Evolutionary conservation across 768 basidiomycete species (phyloP).

Genomic region (Termitomyces heimii): DNA sequence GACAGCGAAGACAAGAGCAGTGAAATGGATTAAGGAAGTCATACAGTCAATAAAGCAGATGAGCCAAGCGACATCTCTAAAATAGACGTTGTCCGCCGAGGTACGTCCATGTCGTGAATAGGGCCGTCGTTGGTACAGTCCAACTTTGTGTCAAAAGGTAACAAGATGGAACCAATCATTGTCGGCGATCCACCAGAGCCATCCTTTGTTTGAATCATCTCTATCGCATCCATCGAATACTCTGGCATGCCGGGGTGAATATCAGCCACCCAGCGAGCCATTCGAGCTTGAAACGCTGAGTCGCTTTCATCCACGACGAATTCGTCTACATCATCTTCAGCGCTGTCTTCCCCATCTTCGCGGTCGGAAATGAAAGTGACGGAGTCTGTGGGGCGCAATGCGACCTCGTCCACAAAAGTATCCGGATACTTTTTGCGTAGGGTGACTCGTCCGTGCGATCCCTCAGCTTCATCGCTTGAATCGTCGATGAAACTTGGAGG

Average conservation of each 20-base stretch:
- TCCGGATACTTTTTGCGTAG: too few relatives aligned
- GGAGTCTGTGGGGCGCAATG: background rate
- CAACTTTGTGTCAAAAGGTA: background rate
- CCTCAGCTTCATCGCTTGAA: background rate
- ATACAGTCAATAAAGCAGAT: background rate
- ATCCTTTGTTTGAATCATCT: background rate
- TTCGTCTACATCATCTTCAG: background rate
- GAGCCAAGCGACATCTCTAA: background rate
- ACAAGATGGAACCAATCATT: background rate
- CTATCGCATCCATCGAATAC: background rate
- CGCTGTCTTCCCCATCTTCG: background rate
- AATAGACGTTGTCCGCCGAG: background rate
- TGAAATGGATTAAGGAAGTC: too few relatives aligned
- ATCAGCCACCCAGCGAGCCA: background rate
- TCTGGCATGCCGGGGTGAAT: background rate
- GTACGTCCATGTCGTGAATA: background rate
- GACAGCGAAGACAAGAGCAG: background rate
- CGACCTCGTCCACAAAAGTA: too few relatives aligned
- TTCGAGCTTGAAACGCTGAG: background rate
- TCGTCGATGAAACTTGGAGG: too few relatives aligned
- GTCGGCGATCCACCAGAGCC: background rate
- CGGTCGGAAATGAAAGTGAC: background rate
- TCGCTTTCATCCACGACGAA: background rate
- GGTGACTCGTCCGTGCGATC: background rate
- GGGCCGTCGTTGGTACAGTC: background rate